These are phyloP conservation scores for Pichia gijzeniarum DNA, from an alignment of 805 yeast genomes.

Conservation along the genomic window DNA sequence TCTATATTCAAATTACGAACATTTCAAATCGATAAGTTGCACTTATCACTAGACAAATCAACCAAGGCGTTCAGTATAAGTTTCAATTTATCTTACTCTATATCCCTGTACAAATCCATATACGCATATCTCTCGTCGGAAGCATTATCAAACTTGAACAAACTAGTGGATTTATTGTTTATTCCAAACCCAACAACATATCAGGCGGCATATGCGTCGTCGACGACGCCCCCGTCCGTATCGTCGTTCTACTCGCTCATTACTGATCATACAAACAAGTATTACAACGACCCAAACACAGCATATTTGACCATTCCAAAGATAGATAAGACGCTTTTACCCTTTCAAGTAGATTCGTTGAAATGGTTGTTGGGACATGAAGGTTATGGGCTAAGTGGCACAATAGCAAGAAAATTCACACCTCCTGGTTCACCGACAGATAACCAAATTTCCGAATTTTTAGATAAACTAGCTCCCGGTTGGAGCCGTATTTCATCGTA, in stretches of 20 bases:
- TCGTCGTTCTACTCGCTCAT: constrained; percentile 43
- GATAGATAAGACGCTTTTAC: constrained; percentile 22
- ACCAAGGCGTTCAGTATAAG: not conserved
- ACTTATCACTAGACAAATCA: not conserved
- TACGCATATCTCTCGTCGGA: constrained; percentile 15
- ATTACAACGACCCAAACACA: constrained; percentile 8
- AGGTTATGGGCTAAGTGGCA: constrained; percentile 29
- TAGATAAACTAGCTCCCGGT: constrained; percentile 46
- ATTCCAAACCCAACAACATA: constrained; percentile 18
- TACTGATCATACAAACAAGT: constrained; percentile 36
- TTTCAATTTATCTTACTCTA: constrained; percentile 10
- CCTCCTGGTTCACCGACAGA: constrained; percentile 16
- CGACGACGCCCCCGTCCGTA: constrained; percentile 19
- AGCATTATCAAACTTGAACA: constrained; percentile 16
- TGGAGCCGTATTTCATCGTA: constrained; percentile 34
- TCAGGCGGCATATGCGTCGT: constrained; percentile 15
- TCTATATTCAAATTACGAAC: not conserved
- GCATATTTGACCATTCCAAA: constrained; percentile 13
- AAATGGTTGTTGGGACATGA: constrained; percentile 53
- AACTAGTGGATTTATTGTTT: constrained; percentile 12
- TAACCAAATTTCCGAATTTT: constrained; percentile 22
- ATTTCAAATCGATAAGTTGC: not conserved
- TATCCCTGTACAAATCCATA: constrained; percentile 18
- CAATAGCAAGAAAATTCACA: constrained; percentile 7
- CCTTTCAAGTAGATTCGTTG: constrained; percentile 49